phyloP scores from a whole-genome alignment of 805 yeast genomes.

The Jamesozyma hellenica region DNA sequence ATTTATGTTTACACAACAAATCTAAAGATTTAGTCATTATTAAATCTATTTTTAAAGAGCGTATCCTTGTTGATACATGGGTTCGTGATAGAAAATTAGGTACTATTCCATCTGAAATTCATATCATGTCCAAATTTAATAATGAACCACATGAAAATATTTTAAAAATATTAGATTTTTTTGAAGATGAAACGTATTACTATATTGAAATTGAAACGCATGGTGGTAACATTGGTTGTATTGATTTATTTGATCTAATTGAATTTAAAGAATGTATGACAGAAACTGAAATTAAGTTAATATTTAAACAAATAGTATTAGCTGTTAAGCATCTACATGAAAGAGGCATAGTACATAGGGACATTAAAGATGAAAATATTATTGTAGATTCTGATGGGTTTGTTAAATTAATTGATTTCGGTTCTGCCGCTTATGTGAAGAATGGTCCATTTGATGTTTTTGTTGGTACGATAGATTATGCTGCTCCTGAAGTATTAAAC shows the following conservation, averaged over 20 bases:
- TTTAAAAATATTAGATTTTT: slow-evolving; percentile 74
- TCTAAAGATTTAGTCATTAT: slow-evolving; percentile 65
- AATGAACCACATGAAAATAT: slow-evolving; percentile 76
- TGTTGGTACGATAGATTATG: slow-evolving; percentile 94
- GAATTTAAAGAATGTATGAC: slow-evolving; percentile 72
- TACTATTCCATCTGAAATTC: slow-evolving; percentile 88
- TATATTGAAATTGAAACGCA: slow-evolving; percentile 88
- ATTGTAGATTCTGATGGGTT: slow-evolving; percentile 73
- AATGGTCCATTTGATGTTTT: slow-evolving; percentile 94
- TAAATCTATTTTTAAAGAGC: slow-evolving; percentile 80
- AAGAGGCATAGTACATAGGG: slow-evolving; percentile 84
- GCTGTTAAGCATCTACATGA: slow-evolving; percentile 74
- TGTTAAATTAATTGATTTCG: slow-evolving; percentile 84
- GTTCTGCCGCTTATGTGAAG: slow-evolving; percentile 81
- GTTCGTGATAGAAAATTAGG: slow-evolving; percentile 83
- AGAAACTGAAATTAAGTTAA: slow-evolving; percentile 63
- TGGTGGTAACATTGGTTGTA: slow-evolving; percentile 81
- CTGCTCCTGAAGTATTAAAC: slow-evolving; percentile 87
- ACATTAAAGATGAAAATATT: slow-evolving; percentile 87
- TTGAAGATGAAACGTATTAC: slow-evolving; percentile 81
- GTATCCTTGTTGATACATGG: slow-evolving; percentile 94
- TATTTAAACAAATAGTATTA: slow-evolving; percentile 67
- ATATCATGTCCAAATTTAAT: slow-evolving; percentile 69
- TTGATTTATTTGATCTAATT: slow-evolving; percentile 83
- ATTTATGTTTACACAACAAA: slow-evolving; percentile 54